A percentile compares a stretch with the other conserved stretches of the same genome.
These are phyloP conservation scores for Neonectria hederae DNA, from an alignment of 2,329 filamentous ascomycete species.

Conservation along the genomic window DNA sequence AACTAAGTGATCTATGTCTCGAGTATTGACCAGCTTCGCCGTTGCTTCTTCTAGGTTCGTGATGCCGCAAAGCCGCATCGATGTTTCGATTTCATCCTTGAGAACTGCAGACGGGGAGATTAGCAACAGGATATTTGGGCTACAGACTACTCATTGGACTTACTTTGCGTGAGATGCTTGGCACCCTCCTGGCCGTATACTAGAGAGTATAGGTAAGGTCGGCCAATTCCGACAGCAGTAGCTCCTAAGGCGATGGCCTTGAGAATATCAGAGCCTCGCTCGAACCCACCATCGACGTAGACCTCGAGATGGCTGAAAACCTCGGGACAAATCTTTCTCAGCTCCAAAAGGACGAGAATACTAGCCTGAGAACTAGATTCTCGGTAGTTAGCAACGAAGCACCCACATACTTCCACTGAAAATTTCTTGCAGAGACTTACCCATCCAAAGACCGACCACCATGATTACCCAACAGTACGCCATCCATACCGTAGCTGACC, in stretches of 20 bases:
- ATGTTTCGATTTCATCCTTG: slow-evolving; percentile 40
- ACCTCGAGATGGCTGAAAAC: slow-evolving; percentile 59
- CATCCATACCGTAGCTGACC: slow-evolving; percentile 57
- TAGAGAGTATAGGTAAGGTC: slow-evolving; percentile 60
- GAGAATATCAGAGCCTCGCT: slow-evolving; percentile 62
- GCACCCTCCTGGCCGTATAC: slow-evolving; percentile 63
- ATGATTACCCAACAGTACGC: slow-evolving; percentile 65
- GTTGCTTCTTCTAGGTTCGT: slow-evolving; percentile 32
- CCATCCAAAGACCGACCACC: slow-evolving; percentile 66
- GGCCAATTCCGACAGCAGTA: slow-evolving; percentile 62
- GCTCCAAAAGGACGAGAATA: slow-evolving; percentile 61
- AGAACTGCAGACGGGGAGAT: slow-evolving; percentile 23
- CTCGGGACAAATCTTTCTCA: slow-evolving; percentile 57
- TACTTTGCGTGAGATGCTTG: slow-evolving; percentile 63
- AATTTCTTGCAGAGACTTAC: slow-evolving; percentile 20
- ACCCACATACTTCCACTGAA: neutral
- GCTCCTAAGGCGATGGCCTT: slow-evolving; percentile 62
- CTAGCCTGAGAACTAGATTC: slow-evolving; percentile 49
- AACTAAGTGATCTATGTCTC: slow-evolving; percentile 41
- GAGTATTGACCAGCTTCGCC: slow-evolving; percentile 37
- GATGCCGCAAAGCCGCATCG: slow-evolving; percentile 39
- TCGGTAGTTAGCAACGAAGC: neutral
- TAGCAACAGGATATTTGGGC: neutral
- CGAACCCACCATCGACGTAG: slow-evolving; percentile 62
- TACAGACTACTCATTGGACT: slow-evolving; percentile 38